Percentiles rank a stretch among this genome's conserved stretches.
Conservation (phyloP, 306 rosid genomes). For the Rosa rugosa region DNA sequence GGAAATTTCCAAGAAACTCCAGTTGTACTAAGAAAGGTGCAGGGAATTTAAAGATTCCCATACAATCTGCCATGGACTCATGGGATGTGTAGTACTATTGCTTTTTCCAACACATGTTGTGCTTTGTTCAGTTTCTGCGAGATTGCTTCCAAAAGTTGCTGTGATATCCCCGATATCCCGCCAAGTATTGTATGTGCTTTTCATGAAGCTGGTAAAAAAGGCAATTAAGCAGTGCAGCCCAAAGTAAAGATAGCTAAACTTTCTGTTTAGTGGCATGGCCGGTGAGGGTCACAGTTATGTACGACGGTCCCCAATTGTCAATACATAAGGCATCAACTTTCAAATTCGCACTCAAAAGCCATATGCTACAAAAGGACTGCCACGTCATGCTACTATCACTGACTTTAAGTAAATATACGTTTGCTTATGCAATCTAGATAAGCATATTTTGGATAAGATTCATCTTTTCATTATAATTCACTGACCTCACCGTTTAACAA, state of each 20-base stretch:
- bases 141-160: constrained; percentile 34
- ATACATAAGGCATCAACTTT: constrained; percentile 3
- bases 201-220: neutral
- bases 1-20: constrained; percentile 15
- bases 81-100: neutral
- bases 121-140: constrained; percentile 10
- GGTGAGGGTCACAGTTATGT: constrained; percentile 32
- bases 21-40: neutral
- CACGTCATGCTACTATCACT: neutral
- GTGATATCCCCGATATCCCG: constrained; percentile 51
- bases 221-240: neutral
- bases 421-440: no score
- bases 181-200: neutral
- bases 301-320: constrained; percentile 33
- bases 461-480: no score
- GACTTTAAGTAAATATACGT: no score
- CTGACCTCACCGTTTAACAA: no score
- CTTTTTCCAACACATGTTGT: constrained; percentile 14
- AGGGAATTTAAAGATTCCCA: constrained; percentile 11
- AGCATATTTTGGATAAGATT: no score
- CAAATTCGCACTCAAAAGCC: neutral
- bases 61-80: neutral
- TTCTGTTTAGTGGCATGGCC: constrained; percentile 10
- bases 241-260: neutral
- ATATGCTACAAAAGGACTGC: neutral